Base-by-base conservation (phyloP, 1,284 basidiomycete genomes). In the Malassezia slooffiae region DNA sequence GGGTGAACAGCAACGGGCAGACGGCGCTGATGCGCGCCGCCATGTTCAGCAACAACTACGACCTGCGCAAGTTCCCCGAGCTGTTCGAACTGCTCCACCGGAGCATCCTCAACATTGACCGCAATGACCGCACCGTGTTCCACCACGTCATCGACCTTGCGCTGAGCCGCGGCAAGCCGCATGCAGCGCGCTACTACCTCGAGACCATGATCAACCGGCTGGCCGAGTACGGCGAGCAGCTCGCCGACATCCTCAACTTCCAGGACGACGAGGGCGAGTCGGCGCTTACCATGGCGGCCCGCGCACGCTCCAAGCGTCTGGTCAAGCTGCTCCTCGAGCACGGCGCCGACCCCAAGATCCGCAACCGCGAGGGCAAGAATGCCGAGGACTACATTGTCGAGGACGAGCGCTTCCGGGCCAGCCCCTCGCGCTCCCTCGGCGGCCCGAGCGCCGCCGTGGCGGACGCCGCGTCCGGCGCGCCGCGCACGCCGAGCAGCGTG, bases 31-130 rank as follows among this genome's bases (percentile, higher is more conserved):
- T 99, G 93, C 85, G 93, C 17, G 85, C 83, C 55, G 93, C 96
- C 64, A 97, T 97, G 93, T 99, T 97, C 71, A 87, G 88, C 48
- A 99, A 99, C 74, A 99, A 97, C 71, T 97, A 97, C 70, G 93
- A 99, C 71, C 82, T 97, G 41, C 85, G 93, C 62, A 99, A 97
- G 71, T 99, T 99, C 63, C 88, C 89, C 2, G 91, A 97, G 70
- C 75, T 99, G 16, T 97, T 95, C 71, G 91, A 97, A 70, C 79
- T 96, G 6, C 74, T 99, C 19, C 91, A 97, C 67, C 83, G 89
- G 13, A 93, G 89, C 17, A 96, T 91, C 1, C 82, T 99, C 59
- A 97, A 99, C 71, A 97, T 99, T 71, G 93, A 99, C 75, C 85
- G 91, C 68, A 84, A 82, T 69, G 95, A 97, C 69, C 85, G 93